These are phyloP conservation scores for Nothophaeocryptopus gaeumannii DNA, from an alignment of 2,329 filamentous ascomycete genomes.

Conservation along the genomic window DNA sequence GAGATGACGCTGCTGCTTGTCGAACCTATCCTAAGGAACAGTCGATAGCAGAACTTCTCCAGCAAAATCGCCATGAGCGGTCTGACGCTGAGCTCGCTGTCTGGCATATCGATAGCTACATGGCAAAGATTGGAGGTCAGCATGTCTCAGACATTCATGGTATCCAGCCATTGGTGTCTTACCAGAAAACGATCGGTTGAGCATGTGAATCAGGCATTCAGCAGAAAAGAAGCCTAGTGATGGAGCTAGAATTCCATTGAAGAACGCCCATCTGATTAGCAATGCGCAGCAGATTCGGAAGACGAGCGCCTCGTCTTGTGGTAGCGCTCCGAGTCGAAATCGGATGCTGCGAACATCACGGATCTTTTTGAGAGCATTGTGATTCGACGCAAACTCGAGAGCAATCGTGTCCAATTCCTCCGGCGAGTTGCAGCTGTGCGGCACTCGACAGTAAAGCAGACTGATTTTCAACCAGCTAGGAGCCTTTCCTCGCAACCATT, in stretches of 20 bases:
- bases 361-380: background rate
- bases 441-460: slow-evolving; percentile 6
- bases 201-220: slow-evolving; percentile 3
- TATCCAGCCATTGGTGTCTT: background rate
- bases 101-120: background rate
- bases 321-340: too few species aligned
- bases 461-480: background rate
- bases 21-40: too few species aligned
- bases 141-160: background rate
- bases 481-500: background rate
- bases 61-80: background rate
- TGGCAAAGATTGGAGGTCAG: background rate
- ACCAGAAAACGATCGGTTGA: background rate
- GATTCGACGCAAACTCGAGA: slow-evolving; percentile 2
- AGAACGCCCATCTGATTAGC: slow-evolving; percentile 5
- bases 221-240: slow-evolving; percentile 1
- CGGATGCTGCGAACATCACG: background rate
- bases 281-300: slow-evolving; percentile 2
- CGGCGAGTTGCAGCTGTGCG: slow-evolving; percentile 1
- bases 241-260: slow-evolving; percentile 1
- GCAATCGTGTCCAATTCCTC: slow-evolving; percentile 2
- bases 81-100: background rate
- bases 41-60: background rate
- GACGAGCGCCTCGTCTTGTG: background rate
- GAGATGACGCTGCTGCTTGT: too few species aligned